These are phyloP conservation scores for Emmonsiellopsis sp. DNA, from an alignment of 2,329 filamentous ascomycete genomes.

Conservation along the genomic window DNA sequence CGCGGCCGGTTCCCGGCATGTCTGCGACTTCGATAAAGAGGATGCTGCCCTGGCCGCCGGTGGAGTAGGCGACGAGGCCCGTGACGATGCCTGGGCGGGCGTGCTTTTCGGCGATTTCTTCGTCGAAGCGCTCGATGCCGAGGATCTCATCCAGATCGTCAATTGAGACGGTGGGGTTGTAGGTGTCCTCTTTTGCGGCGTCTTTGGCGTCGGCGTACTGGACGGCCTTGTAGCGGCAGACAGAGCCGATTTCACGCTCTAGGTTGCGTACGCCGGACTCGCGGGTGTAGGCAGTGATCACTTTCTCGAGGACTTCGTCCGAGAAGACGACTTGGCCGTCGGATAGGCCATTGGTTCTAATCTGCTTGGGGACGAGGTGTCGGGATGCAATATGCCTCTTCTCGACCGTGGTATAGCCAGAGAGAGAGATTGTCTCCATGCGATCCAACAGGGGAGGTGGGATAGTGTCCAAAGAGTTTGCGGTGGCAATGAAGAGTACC, in stretches of 20 bases:
- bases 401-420: conserved; percentile 93
- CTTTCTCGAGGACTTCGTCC: conserved; percentile 81
- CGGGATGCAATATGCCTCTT: conserved; percentile 89
- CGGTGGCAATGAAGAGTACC: conserved; percentile 94
- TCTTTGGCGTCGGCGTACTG: conserved; percentile 89
- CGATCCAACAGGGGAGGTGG: conserved; percentile 87
- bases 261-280: conserved; percentile 94
- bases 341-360: conserved; percentile 76
- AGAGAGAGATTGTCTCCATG: conserved; percentile 91
- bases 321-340: conserved; percentile 66
- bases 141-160: conserved; percentile 83
- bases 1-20: conserved; percentile 85
- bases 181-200: conserved; percentile 54
- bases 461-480: conserved; percentile 90
- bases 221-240: conserved; percentile 91
- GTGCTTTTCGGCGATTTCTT: conserved; percentile 84
- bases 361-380: conserved; percentile 94
- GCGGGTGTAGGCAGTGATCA: conserved; percentile 92
- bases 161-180: conserved; percentile 63
- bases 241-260: conserved; percentile 87
- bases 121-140: conserved; percentile 86
- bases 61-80: conserved; percentile 87
- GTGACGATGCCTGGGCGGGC: conserved; percentile 85
- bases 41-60: conserved; percentile 87
- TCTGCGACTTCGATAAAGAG: conserved; percentile 97